These are phyloP conservation scores for Penicillium brevicompactum DNA, from an alignment of 2,329 filamentous ascomycete genomes.

Conservation along the genomic window DNA sequence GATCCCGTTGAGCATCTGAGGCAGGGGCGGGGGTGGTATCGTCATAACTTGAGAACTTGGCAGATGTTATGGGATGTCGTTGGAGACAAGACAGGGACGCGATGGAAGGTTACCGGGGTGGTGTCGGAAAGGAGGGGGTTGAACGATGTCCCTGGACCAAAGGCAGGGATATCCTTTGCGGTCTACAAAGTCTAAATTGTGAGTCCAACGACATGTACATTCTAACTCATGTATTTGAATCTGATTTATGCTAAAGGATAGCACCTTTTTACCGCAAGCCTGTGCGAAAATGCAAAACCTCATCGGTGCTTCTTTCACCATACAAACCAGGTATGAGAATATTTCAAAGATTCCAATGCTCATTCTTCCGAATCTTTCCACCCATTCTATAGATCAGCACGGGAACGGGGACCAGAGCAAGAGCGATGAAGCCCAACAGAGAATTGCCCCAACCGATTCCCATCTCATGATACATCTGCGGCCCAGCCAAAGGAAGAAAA, in stretches of 20 bases:
- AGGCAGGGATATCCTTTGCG: not conserved
- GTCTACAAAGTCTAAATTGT: not conserved
- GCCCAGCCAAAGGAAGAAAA: constrained; percentile 59
- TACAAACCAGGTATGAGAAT: no score
- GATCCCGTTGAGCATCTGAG: not conserved
- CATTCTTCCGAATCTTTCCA: not conserved
- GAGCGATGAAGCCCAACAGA: constrained; percentile 54
- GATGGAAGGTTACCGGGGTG: not conserved
- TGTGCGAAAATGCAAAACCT: no score
- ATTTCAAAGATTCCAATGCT: not conserved
- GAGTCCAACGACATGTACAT: no score
- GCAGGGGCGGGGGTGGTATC: not conserved
- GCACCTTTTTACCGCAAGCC: no score
- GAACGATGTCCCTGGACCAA: not conserved
- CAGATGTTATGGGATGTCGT: not conserved
- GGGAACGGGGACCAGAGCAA: constrained; percentile 53
- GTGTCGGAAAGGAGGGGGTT: not conserved
- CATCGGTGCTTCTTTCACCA: no score
- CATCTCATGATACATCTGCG: constrained; percentile 60
- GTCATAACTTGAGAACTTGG: not conserved
- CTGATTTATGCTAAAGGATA: no score
- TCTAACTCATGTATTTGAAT: no score
- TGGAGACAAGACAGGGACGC: not conserved
- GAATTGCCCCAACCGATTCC: constrained; percentile 64
- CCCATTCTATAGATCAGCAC: constrained; percentile 1